Evolutionary conservation across 2,329 filamentous ascomycete species (phyloP).

Genomic region (Verticillium alfalfae): DNA sequence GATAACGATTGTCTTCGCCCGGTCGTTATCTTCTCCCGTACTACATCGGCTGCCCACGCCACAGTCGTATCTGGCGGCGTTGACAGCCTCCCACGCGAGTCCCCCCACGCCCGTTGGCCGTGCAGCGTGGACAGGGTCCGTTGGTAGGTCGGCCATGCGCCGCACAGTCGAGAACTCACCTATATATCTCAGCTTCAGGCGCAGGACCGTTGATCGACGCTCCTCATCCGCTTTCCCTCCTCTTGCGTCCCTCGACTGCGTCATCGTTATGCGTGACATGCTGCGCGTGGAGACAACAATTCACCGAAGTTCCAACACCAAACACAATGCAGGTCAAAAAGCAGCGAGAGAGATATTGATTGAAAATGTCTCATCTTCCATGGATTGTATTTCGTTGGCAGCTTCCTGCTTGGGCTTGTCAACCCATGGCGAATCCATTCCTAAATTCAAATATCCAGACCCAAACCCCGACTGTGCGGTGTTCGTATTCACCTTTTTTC

Average conservation of each 20-base stretch:
- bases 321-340: background rate
- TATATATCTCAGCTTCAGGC: background rate
- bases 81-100: background rate
- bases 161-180: background rate
- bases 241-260: background rate
- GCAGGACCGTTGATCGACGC: background rate
- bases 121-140: background rate
- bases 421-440: background rate
- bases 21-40: too few species aligned
- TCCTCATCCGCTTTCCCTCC: background rate
- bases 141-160: background rate
- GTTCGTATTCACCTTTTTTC: background rate
- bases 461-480: background rate
- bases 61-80: background rate
- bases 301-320: background rate
- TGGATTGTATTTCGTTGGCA: background rate
- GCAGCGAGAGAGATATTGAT: background rate
- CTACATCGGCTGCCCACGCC: too few species aligned
- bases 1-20: too few species aligned
- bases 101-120: background rate
- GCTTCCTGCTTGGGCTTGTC: background rate
- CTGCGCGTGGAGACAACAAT: background rate
- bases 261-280: background rate
- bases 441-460: background rate
- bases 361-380: background rate